Evolutionary conservation across 2,329 filamentous ascomycete genomes (phyloP), one percentile per base, ranked within the genome.

Genomic region (Penicillium sp.): DNA sequence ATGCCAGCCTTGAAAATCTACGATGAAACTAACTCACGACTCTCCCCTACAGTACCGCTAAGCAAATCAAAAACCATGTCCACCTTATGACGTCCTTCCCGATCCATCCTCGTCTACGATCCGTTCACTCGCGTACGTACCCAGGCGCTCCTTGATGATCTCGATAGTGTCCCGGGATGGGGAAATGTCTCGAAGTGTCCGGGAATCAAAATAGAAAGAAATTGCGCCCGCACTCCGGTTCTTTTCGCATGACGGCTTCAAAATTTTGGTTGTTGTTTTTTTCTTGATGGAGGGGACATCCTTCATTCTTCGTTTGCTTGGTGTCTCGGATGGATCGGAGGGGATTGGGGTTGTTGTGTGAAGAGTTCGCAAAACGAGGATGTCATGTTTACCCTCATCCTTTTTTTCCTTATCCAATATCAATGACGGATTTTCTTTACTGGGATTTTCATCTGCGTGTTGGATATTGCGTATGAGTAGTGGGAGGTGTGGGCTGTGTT

Each of bases 81-180:
- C 60, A 57, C 55, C 57, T 58, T 61, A 56, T 61, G 62, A 64
- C 70, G 62, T 59, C 64, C 54, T 63, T 66, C 66, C 65, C 67
- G 66, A 67, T 68, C 65, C 69, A 57, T 71, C 67, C 67, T 63
- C 71, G 65, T 70, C 70, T 69, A 73, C 68, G 67, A 74, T 71
- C 65, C 68, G 64, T 71, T 67, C 58, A 55, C 49, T 55, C 52
- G 52, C 47, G 28, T 37, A 69, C 66, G 66, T 67, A 65, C 67
- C 68, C 61, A 60, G 69, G 67, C 70, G 67, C 68, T 71, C 65
- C 41, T 43, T 41, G 52, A 37, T 51, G 64, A 55, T 54, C 58
- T 59, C 55, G 56, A 61, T 59, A 59, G 56, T 58, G 61, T 62
- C 61, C 61, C 55, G 57, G 58, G 65, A 57, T 63, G 63, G 62